These are phyloP conservation scores for Vairimorpha necatrix DNA, from an alignment of 371 early-diverging fungal species.

Conservation along the genomic window DNA sequence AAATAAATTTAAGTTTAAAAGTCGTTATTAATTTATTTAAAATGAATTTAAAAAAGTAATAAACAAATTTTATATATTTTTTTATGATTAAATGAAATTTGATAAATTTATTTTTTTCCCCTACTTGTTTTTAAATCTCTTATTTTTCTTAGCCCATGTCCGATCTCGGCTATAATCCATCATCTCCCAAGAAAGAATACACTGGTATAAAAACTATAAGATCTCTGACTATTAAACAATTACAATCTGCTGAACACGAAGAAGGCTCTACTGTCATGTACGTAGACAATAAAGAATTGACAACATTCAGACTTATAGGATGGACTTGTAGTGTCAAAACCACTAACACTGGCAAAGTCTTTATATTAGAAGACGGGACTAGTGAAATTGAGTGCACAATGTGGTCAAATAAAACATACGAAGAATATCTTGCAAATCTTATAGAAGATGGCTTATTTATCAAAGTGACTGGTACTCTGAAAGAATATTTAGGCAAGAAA, in stretches of 20 bases:
- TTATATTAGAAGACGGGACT: slow-evolving; percentile 54
- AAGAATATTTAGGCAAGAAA: slow-evolving; percentile 43
- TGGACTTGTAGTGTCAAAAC: slow-evolving; percentile 28
- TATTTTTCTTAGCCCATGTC: slow-evolving; percentile 11
- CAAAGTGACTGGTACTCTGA: slow-evolving; percentile 45
- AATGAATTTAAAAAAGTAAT: no score
- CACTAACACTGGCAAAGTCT: slow-evolving; percentile 41
- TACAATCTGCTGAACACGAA: slow-evolving; percentile 25
- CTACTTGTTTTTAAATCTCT: no score
- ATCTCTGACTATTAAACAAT: slow-evolving; percentile 49
- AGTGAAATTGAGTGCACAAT: slow-evolving; percentile 43
- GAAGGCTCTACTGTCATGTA: slow-evolving; percentile 26
- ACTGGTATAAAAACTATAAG: slow-evolving; percentile 46
- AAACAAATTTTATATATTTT: no score
- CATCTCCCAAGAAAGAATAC: slow-evolving; percentile 42
- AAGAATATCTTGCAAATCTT: slow-evolving; percentile 24
- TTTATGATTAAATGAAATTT: no score
- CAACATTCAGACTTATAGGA: slow-evolving; percentile 39
- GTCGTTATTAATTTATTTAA: no score
- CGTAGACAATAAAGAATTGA: slow-evolving; percentile 42
- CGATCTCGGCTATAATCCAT: slow-evolving; percentile 34
- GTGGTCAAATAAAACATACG: slow-evolving; percentile 48
- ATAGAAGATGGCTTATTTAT: slow-evolving; percentile 38
- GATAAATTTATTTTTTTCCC: no score
- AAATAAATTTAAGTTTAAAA: no score